Evolutionary conservation across 495 filamentous ascomycete genomes (phyloP), one percentile per base, ranked within the genome.

Genomic region (Cetradonia linearis): DNA sequence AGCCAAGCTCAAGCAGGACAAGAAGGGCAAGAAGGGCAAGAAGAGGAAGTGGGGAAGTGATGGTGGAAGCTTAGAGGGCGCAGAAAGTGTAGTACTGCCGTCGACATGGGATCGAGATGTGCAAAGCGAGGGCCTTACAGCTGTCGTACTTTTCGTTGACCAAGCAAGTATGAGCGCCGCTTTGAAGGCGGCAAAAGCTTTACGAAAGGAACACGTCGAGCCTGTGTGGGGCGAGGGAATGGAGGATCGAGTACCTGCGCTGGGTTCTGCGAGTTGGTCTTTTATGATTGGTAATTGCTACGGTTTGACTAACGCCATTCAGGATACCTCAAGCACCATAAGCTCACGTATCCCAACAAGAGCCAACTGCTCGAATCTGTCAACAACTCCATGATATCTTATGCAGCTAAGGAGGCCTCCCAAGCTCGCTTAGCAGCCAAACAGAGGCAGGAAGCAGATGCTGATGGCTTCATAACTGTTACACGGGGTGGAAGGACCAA

Each of bases 401-500:
- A 88, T 68, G 76, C 79, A 55, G 72, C 76, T 48, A 78, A 81
- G 34, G 84, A 94, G 68, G 81, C 83, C 53, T 82, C 84, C 49
- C 81, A 83, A 25, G 77, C 77, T 50, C 81, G 81, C 28, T 75
- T 82, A 23, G 82, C 81, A 36, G 81, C 84, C 63, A 77, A 78
- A 59, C 73, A 82, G 61, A 79, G 86, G 49, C 81, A 84, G 66
- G 84, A 86, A 66, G 89, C 93, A 11, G 93, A 98, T 69, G 90
- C 89, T 68, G 94, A 98, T 72, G 93, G 93, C 11, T 98, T 98
- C 68, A 78, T 96, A 25, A 96, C 89, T 34, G 94, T 98, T 33
- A 87, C 85, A 5, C 78, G 86, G 59, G 91, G 91, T 16, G 75
- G 75, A 44, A 83, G 86, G 59, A 76, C 77, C 11, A 89, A 87